Conservation (phyloP, 208 protist genomes). For the Trypanosoma congolense region DNA sequence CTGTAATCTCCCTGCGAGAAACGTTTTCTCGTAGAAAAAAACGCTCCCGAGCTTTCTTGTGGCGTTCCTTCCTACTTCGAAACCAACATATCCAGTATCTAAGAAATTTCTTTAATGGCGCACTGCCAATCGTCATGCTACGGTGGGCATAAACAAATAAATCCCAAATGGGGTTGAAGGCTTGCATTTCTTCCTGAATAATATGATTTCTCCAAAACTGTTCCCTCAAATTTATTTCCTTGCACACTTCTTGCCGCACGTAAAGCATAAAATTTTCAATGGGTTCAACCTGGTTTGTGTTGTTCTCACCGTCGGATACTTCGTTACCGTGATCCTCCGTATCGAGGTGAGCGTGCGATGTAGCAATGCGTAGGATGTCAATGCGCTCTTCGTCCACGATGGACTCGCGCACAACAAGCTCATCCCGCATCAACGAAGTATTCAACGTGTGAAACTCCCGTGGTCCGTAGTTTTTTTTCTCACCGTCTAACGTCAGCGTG, state of each 20-base stretch:
- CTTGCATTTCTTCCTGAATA: constrained; percentile 13
- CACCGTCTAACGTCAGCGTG: not conserved
- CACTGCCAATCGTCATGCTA: constrained; percentile 27
- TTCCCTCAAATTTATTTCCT: constrained; percentile 24
- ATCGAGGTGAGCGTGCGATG: constrained; percentile 5
- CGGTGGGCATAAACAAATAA: constrained; percentile 22
- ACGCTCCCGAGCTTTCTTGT: constrained; percentile 2
- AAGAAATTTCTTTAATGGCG: constrained; percentile 28
- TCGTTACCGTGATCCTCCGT: not conserved
- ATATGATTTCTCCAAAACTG: constrained; percentile 28
- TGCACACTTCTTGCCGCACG: not conserved
- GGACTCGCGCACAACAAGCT: constrained; percentile 47
- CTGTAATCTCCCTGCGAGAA: constrained; percentile 32
- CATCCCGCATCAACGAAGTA: constrained; percentile 27
- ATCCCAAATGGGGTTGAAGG: constrained; percentile 11
- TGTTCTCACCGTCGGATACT: not conserved
- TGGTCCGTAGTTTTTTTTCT: not conserved
- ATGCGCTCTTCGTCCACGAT: constrained; percentile 34
- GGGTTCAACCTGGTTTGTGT: not conserved
- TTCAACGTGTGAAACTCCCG: constrained; percentile 18
- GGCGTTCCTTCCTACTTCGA: constrained; percentile 25
- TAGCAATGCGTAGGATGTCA: constrained; percentile 31
- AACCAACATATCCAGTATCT: constrained; percentile 28
- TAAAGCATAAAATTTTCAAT: not conserved
- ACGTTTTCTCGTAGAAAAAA: constrained; percentile 20